A percentile compares a stretch with the other conserved stretches of the same genome.
These are phyloP conservation scores for Cardamine occulta DNA, from an alignment of 345 rosid genomes.

Conservation along the genomic window DNA sequence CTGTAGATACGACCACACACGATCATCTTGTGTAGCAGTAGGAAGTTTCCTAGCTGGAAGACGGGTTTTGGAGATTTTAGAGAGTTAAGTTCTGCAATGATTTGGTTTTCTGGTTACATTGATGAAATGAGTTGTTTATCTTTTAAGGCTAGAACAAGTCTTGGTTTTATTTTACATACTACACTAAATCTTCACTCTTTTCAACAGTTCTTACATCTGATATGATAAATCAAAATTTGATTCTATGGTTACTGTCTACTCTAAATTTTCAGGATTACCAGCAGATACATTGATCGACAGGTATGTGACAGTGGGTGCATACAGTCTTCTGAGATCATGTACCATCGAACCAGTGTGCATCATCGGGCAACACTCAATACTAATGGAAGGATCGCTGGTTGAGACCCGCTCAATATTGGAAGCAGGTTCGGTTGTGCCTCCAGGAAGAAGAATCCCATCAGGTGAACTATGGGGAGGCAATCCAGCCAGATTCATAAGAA, in stretches of 20 bases:
- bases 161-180: constrained; percentile 17
- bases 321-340: constrained; percentile 86
- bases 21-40: constrained; percentile 2
- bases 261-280: constrained; percentile 70
- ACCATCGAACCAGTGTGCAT: constrained; percentile 98
- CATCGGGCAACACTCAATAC: constrained; percentile 93
- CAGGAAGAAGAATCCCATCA: constrained; percentile 93
- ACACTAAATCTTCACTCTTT: not conserved
- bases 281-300: constrained; percentile 88
- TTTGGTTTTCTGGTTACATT: not conserved
- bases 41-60: not conserved
- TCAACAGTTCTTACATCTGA: constrained; percentile 8
- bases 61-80: not conserved
- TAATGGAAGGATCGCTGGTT: constrained; percentile 97
- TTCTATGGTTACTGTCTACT: constrained; percentile 1
- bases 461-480: constrained; percentile 99
- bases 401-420: constrained; percentile 91
- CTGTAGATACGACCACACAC: not conserved
- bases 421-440: constrained; percentile 96
- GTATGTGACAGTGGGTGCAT: constrained; percentile 89
- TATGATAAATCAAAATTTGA: constrained; percentile 2
- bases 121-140: not conserved
- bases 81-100: not conserved
- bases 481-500: constrained; percentile 87
- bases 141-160: not conserved